Evolutionary conservation across 1,139 yeast species (phyloP).

Genomic region (Kodamaea anthophila): DNA sequence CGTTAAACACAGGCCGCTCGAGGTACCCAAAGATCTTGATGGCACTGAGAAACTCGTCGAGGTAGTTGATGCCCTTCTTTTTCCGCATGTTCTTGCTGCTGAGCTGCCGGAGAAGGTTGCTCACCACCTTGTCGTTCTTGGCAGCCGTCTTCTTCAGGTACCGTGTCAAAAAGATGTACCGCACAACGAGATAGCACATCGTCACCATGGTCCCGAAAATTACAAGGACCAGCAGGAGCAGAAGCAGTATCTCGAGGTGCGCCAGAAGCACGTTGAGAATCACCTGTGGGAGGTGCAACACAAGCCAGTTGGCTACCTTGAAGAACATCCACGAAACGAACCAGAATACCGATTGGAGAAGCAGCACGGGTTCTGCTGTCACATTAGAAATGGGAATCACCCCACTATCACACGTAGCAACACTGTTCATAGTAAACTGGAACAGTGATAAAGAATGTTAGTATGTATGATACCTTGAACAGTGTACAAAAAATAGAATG

Average conservation of each 20-base stretch:
- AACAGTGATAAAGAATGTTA: not conserved
- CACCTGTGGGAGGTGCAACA: constrained; percentile 18
- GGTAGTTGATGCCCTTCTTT: constrained; percentile 41
- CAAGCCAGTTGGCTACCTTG: constrained; percentile 14
- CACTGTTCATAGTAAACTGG: constrained; percentile 1
- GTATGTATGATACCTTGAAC: too few relatives aligned
- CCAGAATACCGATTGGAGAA: constrained; percentile 5
- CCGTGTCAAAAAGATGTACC: constrained; percentile 35
- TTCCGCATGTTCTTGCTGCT: constrained; percentile 14
- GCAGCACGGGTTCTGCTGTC: too few relatives aligned
- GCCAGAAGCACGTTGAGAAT: constrained; percentile 22
- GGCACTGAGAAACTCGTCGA: constrained; percentile 86
- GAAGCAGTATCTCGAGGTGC: constrained; percentile 28
- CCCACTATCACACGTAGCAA: too few relatives aligned
- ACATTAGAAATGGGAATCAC: too few relatives aligned
- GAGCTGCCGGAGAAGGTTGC: constrained; percentile 10
- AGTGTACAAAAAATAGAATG: too few relatives aligned
- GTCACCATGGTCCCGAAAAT: constrained; percentile 16
- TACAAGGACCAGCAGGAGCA: constrained; percentile 28
- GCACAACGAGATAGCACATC: constrained; percentile 24
- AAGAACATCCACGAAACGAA: constrained; percentile 14
- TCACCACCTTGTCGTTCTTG: constrained; percentile 3
- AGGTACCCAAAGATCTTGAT: constrained; percentile 91
- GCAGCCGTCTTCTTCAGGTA: constrained; percentile 26
- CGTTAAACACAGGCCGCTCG: constrained; percentile 87